Percentiles rank a stretch among this genome's conserved stretches.
Evolutionary conservation across 2,329 filamentous ascomycete species (phyloP).

Genomic region (Botryosphaeria dothidea): DNA sequence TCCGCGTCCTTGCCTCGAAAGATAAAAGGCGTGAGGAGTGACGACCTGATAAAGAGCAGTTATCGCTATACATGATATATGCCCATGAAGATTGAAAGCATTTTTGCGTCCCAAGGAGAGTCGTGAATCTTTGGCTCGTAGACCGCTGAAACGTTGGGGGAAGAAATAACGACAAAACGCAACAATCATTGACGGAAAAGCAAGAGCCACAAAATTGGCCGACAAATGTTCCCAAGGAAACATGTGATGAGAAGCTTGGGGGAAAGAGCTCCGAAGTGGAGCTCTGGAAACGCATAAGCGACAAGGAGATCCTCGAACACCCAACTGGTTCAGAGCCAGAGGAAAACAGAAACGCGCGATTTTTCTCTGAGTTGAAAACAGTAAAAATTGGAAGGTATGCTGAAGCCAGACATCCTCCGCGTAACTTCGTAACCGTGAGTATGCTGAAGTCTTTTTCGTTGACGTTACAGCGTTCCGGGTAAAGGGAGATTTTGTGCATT

Average conservation of each 20-base stretch:
- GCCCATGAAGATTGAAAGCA: background rate
- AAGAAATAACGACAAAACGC: background rate
- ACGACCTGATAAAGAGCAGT: background rate
- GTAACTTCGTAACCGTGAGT: conserved; percentile 8
- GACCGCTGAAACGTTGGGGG: conserved; percentile 8
- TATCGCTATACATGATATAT: conserved; percentile 16
- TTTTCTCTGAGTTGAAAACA: background rate
- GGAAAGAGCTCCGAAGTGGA: too few relatives aligned
- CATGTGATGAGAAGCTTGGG: too few relatives aligned
- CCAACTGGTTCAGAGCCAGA: too few relatives aligned
- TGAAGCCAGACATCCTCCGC: conserved; percentile 10
- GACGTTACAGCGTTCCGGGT: conserved; percentile 6
- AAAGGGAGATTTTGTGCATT: background rate
- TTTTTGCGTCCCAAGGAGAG: conserved; percentile 6
- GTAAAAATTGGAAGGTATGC: background rate
- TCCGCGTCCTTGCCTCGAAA: background rate
- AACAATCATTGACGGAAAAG: background rate
- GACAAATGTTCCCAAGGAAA: background rate
- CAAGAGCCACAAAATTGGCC: background rate
- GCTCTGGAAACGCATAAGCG: background rate
- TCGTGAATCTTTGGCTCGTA: conserved; percentile 17
- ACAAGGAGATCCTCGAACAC: too few relatives aligned
- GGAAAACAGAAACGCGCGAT: background rate
- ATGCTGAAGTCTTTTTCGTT: conserved; percentile 3
- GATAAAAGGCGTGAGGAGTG: background rate